Conservation (phyloP, 495 filamentous ascomycete genomes). For the Podospora appendiculata region DNA sequence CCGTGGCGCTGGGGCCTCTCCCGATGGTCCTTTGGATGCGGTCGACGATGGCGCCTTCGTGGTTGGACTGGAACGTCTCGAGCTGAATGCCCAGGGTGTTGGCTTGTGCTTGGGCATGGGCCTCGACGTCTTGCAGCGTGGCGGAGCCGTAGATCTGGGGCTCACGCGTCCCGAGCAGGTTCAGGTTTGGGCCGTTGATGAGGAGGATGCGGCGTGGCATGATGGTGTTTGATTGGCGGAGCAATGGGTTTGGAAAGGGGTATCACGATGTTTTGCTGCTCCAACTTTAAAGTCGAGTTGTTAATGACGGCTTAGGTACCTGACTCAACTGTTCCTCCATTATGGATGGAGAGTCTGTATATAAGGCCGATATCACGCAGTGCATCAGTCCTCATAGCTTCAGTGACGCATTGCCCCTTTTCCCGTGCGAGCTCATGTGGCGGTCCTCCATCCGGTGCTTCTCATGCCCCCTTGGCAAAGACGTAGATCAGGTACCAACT, state of each 20-base stretch:
- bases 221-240: conserved; percentile 1
- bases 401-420: no score
- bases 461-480: no score
- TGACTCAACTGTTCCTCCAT: no score
- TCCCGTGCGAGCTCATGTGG: no score
- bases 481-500: no score
- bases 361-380: no score
- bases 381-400: no score
- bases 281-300: no score
- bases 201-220: conserved; percentile 56
- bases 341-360: no score
- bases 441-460: no score
- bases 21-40: conserved; percentile 49
- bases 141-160: conserved; percentile 61
- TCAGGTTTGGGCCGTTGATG: conserved; percentile 75
- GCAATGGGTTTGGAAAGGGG: background rate
- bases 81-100: conserved; percentile 33
- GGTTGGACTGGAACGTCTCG: conserved; percentile 55
- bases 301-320: no score
- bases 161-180: conserved; percentile 67
- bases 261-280: background rate
- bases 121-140: conserved; percentile 52
- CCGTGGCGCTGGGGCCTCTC: conserved; percentile 7
- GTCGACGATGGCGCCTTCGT: conserved; percentile 58
- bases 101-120: conserved; percentile 35